Evolutionary conservation across 805 yeast genomes (phyloP).

Genomic region (Tetrapisispora pingtungensis): DNA sequence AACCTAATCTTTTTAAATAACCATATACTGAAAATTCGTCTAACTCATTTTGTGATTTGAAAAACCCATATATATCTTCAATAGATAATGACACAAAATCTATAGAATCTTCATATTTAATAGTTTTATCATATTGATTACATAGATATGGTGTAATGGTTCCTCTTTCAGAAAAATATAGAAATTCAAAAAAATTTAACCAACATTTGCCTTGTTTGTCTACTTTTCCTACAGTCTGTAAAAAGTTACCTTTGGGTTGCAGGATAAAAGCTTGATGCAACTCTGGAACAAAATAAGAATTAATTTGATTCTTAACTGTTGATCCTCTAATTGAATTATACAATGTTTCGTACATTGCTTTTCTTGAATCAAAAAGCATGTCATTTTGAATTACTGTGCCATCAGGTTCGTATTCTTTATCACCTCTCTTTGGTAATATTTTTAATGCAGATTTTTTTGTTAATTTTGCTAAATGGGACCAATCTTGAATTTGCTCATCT

Average conservation of each 20-base stretch:
- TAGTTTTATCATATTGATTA: neutral
- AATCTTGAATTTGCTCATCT: conserved; percentile 43
- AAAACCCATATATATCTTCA: conserved; percentile 51
- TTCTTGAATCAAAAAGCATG: conserved; percentile 43
- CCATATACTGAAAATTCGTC: conserved; percentile 61
- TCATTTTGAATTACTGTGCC: conserved; percentile 47
- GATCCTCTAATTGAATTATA: conserved; percentile 37
- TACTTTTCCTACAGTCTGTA: conserved; percentile 60
- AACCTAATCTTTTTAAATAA: conserved; percentile 69
- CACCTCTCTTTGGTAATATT: conserved; percentile 58
- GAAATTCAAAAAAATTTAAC: conserved; percentile 56
- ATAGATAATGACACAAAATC: conserved; percentile 40
- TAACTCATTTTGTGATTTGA: conserved; percentile 33
- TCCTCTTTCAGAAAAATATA: conserved; percentile 79
- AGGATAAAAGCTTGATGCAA: conserved; percentile 31
- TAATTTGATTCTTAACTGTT: conserved; percentile 38
- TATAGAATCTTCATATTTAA: conserved; percentile 12
- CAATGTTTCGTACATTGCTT: conserved; percentile 67
- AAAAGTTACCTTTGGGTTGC: conserved; percentile 60
- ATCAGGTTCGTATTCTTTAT: conserved; percentile 79
- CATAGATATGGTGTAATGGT: conserved; percentile 36
- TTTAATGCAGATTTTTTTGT: conserved; percentile 13
- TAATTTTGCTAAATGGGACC: conserved; percentile 35
- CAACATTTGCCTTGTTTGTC: conserved; percentile 40
- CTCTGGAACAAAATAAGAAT: conserved; percentile 39